Base-by-base conservation (phyloP, 768 basidiomycete species). In the Podaxis rugospora region DNA sequence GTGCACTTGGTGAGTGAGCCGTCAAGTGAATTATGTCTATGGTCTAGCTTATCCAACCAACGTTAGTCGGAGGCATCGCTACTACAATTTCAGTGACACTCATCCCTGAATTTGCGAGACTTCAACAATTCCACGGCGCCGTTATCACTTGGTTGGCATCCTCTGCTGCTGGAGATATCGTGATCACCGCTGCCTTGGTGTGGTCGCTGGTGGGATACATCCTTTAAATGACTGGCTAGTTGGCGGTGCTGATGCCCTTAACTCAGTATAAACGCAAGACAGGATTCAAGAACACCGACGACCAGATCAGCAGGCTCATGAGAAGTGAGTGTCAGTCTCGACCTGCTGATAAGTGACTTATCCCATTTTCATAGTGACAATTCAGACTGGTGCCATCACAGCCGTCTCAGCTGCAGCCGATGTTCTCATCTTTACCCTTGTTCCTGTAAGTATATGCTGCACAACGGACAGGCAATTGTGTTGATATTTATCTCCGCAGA, bases 131-230 rank as follows among this genome's bases (percentile, higher is more conserved):
- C 66, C 77, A 5, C n/a, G 46, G 47, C 14, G 68, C 75, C 0
- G 73, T 74, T 1, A 69, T 77, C 16, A 58, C 71, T 1, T 85
- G 83, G 83, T 76, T 85, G 28, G 66, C 74, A 18, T 66, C 76
- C 0, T 75, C 80, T 9, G 78, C 77, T 2, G 68, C 73, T 14
- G 75, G 77, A 9, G 83, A 84, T 64, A 63, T 78, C 6, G 63
- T 82, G 11, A 85, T 85, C 47, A 78, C 84, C 0, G 59, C 67
- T 0, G 61, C 74, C 1, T 72, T 85, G 5, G 76, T 77, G 3
- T 66, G 70, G 52, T 76, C 73, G 28, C 66, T 84, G 69, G 83
- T 80, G 61, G 21, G 76, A 23, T 57, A 14, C 35, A 67, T 27
- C 13, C 53, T 1, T 36, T 46, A 13, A n/a, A 52, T n/a, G 7